These are phyloP conservation scores for Chalciporus chontae DNA, from an alignment of 768 basidiomycete genomes.

Conservation along the genomic window DNA sequence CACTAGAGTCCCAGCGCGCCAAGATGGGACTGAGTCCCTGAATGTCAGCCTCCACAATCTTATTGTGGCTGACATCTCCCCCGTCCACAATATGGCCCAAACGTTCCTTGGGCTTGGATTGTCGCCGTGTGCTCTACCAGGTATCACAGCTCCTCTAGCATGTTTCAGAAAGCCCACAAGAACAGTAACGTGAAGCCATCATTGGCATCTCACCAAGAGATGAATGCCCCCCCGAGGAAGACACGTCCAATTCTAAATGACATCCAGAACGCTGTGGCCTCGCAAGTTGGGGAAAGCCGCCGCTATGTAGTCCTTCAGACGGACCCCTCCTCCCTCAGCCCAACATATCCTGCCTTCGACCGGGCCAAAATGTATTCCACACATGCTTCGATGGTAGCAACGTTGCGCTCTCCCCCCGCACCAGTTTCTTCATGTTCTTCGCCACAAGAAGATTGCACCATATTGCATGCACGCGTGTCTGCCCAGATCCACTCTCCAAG, in stretches of 20 bases:
- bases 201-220: not conserved
- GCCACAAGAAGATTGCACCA: not conserved
- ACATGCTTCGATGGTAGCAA: not conserved
- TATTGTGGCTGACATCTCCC: conserved; percentile 16
- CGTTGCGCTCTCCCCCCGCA: not conserved
- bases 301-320: conserved; percentile 13
- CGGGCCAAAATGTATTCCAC: not conserved
- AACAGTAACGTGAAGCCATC: not conserved
- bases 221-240: not conserved
- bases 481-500: not conserved
- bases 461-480: not conserved
- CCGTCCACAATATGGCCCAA: not conserved
- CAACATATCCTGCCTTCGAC: conserved; percentile 3
- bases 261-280: conserved; percentile 12
- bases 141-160: not conserved
- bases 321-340: not conserved
- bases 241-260: conserved; percentile 15
- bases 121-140: not conserved
- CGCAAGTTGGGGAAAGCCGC: conserved; percentile 10
- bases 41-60: not conserved
- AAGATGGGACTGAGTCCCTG: not conserved
- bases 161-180: not conserved
- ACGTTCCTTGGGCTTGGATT: not conserved
- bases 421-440: not conserved
- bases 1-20: too few species aligned